Evolutionary conservation across 2,329 filamentous ascomycete species (phyloP), one percentile per base, ranked within the genome.

Genomic region (Aspergillus vadensis): DNA sequence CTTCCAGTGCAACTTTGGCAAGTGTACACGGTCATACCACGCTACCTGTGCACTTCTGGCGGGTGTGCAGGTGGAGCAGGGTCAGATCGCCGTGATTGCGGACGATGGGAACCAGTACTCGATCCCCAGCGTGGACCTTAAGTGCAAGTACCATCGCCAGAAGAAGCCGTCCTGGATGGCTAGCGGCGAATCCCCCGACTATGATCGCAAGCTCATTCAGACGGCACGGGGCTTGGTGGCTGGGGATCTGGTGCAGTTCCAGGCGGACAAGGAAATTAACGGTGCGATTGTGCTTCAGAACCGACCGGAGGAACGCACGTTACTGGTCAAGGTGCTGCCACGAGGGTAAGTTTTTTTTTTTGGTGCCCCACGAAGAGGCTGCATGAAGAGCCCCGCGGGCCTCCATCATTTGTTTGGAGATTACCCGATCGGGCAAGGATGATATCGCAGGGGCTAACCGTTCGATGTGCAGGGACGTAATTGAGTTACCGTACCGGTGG

Each of bases 1-100:
- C 78, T 96, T 99, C 79, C 94, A 98, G 76, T 99, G 95, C 77
- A 96, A 92, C 1, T 89, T 92, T 68, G 94, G 93, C 80, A 98
- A 97, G 75, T 99, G 95, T 70, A 90, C 91, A 4, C 85, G 95
- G 65, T 90, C 94, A 8, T 99, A 97, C 77, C 95, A 99, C 74
- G 91, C 94, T 15, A 98, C 93, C 1, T 99, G 95, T 74, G 95
- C 95, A 2, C 89, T 92, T 7, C 88, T 94, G 21, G 94, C 93
- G 38, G 95, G 95, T 59, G 92, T 97, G 2, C 91, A 96, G 72
- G 88, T 97, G 52, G 94, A 99, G 73, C 87, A 92, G 69, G 91
- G 91, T 30, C 87, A 92, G 38, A 88, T 96, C 30, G 91, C 92
- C 0, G 90, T 96, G 2, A 94, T 93, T 74, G 91, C 89, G 55